Evolutionary conservation across 495 filamentous ascomycete species (phyloP), one percentile per base, ranked within the genome.

Genomic region (Daldinia bambusicola): DNA sequence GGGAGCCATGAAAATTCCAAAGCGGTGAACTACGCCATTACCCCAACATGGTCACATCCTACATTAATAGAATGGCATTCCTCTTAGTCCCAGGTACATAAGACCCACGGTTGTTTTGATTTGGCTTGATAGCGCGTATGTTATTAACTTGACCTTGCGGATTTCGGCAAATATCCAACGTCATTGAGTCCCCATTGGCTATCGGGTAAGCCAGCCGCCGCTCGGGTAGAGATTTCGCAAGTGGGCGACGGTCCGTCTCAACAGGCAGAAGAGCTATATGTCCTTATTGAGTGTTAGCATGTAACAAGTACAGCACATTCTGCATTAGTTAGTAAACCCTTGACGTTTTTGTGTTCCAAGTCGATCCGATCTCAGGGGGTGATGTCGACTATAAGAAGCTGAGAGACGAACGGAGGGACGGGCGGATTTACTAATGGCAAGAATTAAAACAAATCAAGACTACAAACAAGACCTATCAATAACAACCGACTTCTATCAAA

Each of bases 1-100:
- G 18, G 43, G 18, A 48, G 2, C 43, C 43, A 48, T 22, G 43
- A 48, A 48, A 48, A 12, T 48, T 22, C 18, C 20, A 48, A 48
- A 48, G 43, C 43, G 43, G 43, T 48, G 43, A 48, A 48, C 16
- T 40, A 40, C 37, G 37, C 16, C 41, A 45, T 45, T 45, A 6
- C 14, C n/a, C 41, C 41, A 7, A 9, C 41, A 45, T 45, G 6
- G 2, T 14, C 14, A 16, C n/a, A 6, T 2, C 34, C 9, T 36
- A 36, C 34, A 1, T 36, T 36, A 36, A 36, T 36, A 7, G 32
- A 34, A 34, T 34, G 7, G 3, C 7, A 4, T 3, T 7, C 32
- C 32, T 34, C 32, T 34, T 7, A 7, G 32, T 4, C 32, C 32
- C 32, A 7, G 8, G 6, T 12, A 40, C 10, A 40, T 1, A 4